Base-by-base conservation (phyloP, 139 green algal genomes). In the Tetradesmus obliquus region DNA sequence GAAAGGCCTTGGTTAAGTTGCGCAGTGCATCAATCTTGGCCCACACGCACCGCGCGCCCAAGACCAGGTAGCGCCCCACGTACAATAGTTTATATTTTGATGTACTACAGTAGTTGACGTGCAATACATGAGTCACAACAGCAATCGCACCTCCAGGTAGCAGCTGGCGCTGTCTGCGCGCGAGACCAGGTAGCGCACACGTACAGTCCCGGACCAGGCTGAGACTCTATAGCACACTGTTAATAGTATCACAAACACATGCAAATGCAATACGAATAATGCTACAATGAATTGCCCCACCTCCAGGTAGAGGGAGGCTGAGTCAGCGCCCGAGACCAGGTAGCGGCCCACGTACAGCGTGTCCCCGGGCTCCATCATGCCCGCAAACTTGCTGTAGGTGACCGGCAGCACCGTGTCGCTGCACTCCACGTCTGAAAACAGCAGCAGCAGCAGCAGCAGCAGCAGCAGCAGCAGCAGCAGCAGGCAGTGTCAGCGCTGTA, bases 331-430 rank as follows among this genome's bases (percentile, higher is more conserved):
- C 1, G 96, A 98, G 9, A 97, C 96, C 62, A 99, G 95, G 94
- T 99, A 99, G n/a, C 97, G 94, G 2, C 96, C 97, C 72, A 99
- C 92, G 94, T 98, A 98, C 84, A 99, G 94, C 5, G 92, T 95
- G 94, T 99, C 97, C 5, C 97, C 97, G 3, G 81, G 83, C 86
- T 96, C 82, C 55, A 92, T 91, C 95, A 97, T 96, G 71, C 92
- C 92, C 2, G 94, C 92, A 86, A 99, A 97, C 88, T 97, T 96
- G 80, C 84, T 62, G 92, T 98, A 99, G 51, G 95, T 97, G 79
- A 99, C 92, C 32, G 97, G 97, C 66, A 99, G 94, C 19, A 97
- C 45, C 1, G 85, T 90, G 62, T 88, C 69, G 32, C 62, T 94
- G 69, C 93, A 93, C 88, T 95, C 91, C 4, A 93, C 94, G 55